These are phyloP conservation scores for Polychaeton citri DNA, from an alignment of 2,329 filamentous ascomycete species.

Conservation along the genomic window DNA sequence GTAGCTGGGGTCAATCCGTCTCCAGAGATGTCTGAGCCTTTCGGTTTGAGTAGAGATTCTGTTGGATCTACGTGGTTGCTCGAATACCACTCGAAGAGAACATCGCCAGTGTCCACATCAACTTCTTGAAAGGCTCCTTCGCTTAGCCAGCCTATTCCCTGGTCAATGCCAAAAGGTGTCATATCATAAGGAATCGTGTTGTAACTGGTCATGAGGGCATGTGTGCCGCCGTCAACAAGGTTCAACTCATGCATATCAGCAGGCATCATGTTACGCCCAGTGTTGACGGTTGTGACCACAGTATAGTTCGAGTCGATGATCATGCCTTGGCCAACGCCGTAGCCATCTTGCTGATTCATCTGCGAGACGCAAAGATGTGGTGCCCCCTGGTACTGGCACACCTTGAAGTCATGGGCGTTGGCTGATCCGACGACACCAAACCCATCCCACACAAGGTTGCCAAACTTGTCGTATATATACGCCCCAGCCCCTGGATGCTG, in stretches of 20 bases:
- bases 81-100: slow-evolving; percentile 44
- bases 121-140: slow-evolving; percentile 22
- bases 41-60: slow-evolving; percentile 26
- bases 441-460: slow-evolving; percentile 22
- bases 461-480: slow-evolving; percentile 17
- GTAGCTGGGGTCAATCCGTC: slow-evolving; percentile 29
- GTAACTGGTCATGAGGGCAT: slow-evolving; percentile 13
- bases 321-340: slow-evolving; percentile 31
- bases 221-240: slow-evolving; percentile 25
- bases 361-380: slow-evolving; percentile 35
- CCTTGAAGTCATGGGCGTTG: slow-evolving; percentile 31
- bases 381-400: slow-evolving; percentile 30
- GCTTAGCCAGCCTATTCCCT: slow-evolving; percentile 31
- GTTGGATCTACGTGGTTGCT: slow-evolving; percentile 37
- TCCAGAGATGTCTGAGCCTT: slow-evolving; percentile 22
- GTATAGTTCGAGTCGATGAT: slow-evolving; percentile 33
- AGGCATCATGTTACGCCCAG: slow-evolving; percentile 8
- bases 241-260: slow-evolving; percentile 35
- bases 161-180: slow-evolving; percentile 18
- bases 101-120: slow-evolving; percentile 36
- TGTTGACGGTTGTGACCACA: slow-evolving; percentile 28
- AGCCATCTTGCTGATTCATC: slow-evolving; percentile 22
- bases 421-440: slow-evolving; percentile 20
- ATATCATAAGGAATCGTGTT: slow-evolving; percentile 24
- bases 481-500: slow-evolving; percentile 6